Base-by-base conservation (phyloP, 208 protist genomes). In the Acanthamoeba lenticulata region DNA sequence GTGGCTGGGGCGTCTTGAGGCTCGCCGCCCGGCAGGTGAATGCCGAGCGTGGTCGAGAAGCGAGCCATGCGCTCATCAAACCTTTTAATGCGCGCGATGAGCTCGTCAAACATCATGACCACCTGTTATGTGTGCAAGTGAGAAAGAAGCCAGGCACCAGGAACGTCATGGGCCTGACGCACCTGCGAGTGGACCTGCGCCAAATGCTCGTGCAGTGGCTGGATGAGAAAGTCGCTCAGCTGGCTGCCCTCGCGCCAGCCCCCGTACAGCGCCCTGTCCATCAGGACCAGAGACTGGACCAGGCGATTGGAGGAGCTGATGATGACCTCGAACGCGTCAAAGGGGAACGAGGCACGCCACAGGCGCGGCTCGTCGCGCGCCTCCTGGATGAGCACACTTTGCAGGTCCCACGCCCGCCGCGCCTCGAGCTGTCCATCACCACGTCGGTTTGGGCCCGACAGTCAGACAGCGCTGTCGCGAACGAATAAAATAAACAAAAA, bases 41-140 rank as follows among this genome's bases (percentile, higher is more conserved):
- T 65, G 83, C 83, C 83, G 45, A 90, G 83, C 29, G 55, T 90
- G 1, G 83, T 55, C 13, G 83, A 90, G 47, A 90, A 90, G 21
- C 40, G 83, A 1, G 40, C 42, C 45, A 65, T 65, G 45, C 83
- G 83, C 2, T 40, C 83, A 38, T 90, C 83, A 29, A 90, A 90
- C 1, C 45, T 19, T 38, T 45, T n/a, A 24, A 90, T 90, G 45
- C 83, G 83, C 7, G 11, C 6, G 24, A 65, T n/a, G 6, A 90
- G 83, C 49, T 90, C 83, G 29, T 90, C 83, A 3, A 90, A n/a
- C 83, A 90, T 90, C 83, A 65, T 65, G 45, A 90, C 83, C 83
- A 90, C 79, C 79, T 89, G 74, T 5, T 85, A 55, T 45, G 36
- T 11, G 45, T 72, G 62, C 62, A 72, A 7, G n/a, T 72, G 11